A percentile compares a stretch with the other conserved stretches of the same genome.
phyloP scores from a whole-genome alignment of 2,329 filamentous ascomycete genomes.

The Cladosporium sphaerospermum region DNA sequence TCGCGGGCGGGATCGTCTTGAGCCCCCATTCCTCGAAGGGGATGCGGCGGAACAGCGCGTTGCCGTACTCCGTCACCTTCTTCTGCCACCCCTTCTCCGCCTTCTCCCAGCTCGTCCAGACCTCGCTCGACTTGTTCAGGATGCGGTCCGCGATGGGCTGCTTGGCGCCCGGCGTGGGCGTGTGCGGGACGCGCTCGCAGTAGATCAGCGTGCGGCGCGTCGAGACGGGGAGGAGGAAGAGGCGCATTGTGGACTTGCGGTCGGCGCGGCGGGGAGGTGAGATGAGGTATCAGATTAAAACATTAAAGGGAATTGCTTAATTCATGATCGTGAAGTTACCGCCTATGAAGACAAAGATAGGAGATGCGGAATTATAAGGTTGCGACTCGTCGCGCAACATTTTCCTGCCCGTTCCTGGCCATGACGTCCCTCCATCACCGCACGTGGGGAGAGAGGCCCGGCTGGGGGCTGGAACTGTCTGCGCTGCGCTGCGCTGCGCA shows the following conservation, averaged over 20 bases:
- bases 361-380: background rate
- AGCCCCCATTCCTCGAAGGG: conserved; percentile 97
- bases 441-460: background rate
- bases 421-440: background rate
- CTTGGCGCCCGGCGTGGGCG: conserved; percentile 39
- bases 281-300: background rate
- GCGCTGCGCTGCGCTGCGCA: too few species aligned
- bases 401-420: background rate
- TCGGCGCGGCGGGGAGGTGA: background rate
- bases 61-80: conserved; percentile 77
- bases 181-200: conserved; percentile 61
- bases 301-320: background rate
- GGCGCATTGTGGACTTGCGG: conserved; percentile 57
- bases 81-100: conserved; percentile 71
- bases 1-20: conserved; percentile 85
- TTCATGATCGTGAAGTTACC: background rate
- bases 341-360: background rate
- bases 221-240: conserved; percentile 90
- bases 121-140: conserved; percentile 63
- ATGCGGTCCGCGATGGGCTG: conserved; percentile 62
- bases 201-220: conserved; percentile 87
- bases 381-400: background rate
- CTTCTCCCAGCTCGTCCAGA: conserved; percentile 84
- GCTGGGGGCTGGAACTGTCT: too few species aligned
- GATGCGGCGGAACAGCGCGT: conserved; percentile 76